These are phyloP conservation scores for Talaromyces sp. DNA, from an alignment of 2,329 filamentous ascomycete genomes.

Conservation along the genomic window DNA sequence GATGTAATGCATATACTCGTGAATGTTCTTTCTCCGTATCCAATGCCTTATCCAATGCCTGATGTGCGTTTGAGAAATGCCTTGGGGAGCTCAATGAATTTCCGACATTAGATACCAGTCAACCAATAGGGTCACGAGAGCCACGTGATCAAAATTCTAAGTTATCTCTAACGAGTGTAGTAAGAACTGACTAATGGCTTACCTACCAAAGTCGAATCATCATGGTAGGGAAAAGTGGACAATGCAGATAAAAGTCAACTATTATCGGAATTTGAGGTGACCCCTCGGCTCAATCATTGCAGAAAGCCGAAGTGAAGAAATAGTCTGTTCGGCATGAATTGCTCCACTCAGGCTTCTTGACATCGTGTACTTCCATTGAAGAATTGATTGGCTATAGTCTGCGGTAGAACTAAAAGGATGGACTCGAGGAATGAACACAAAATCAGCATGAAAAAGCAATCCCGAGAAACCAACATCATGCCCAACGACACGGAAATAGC, in stretches of 20 bases:
- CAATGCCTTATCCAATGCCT: neutral
- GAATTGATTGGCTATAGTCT: neutral
- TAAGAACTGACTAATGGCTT: neutral
- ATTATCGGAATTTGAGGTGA: neutral
- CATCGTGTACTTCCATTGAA: neutral
- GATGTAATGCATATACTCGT: neutral
- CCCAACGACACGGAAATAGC: constrained; percentile 22
- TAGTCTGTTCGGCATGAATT: neutral
- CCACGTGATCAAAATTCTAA: neutral
- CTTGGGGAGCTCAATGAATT: neutral
- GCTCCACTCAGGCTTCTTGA: neutral
- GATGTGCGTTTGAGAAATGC: neutral
- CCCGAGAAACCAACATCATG: neutral
- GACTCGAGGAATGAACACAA: neutral
- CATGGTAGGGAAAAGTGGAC: neutral
- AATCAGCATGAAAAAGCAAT: neutral
- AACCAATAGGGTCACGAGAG: neutral
- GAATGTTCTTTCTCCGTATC: neutral
- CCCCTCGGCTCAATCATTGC: too few relatives aligned
- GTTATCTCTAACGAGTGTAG: neutral
- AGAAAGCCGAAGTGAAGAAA: neutral
- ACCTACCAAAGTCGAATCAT: neutral
- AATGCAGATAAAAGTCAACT: neutral
- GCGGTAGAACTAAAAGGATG: neutral
- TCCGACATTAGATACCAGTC: neutral